phyloP scores from a whole-genome alignment of 2,329 filamentous ascomycete genomes.

The Rhytidhysteron rufulum region DNA sequence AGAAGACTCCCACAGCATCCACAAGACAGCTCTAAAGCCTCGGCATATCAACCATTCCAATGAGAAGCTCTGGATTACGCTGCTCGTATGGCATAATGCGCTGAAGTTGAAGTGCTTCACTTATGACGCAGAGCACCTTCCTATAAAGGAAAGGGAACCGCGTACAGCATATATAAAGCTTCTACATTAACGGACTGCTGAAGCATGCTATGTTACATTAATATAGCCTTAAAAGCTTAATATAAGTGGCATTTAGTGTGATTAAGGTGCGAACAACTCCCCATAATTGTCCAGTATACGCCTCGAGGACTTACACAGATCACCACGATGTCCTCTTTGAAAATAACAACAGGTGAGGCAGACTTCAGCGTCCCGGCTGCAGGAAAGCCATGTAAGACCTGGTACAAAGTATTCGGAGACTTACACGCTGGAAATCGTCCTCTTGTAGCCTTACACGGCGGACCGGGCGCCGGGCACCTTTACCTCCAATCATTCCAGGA shows the following conservation, averaged over 20 bases:
- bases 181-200: background rate
- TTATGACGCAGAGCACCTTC: background rate
- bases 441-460: slow-evolving; percentile 43
- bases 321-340: background rate
- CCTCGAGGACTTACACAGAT: background rate
- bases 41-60: background rate
- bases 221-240: background rate
- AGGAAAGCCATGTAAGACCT: slow-evolving; percentile 36
- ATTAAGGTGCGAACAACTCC: background rate
- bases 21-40: background rate
- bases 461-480: slow-evolving; percentile 46
- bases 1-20: background rate
- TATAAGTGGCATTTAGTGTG: background rate
- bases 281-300: background rate
- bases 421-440: slow-evolving; percentile 22
- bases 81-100: background rate
- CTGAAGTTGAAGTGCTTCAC: background rate
- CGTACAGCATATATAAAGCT: background rate
- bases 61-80: background rate
- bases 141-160: background rate
- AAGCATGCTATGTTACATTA: background rate
- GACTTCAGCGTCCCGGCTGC: slow-evolving; percentile 29
- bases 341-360: slow-evolving; percentile 1
- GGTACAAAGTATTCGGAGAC: slow-evolving; percentile 38
- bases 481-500: slow-evolving; percentile 32